These are phyloP conservation scores for Talaromyces albobiverticillius DNA, from an alignment of 2,329 filamentous ascomycete genomes.

Conservation along the genomic window DNA sequence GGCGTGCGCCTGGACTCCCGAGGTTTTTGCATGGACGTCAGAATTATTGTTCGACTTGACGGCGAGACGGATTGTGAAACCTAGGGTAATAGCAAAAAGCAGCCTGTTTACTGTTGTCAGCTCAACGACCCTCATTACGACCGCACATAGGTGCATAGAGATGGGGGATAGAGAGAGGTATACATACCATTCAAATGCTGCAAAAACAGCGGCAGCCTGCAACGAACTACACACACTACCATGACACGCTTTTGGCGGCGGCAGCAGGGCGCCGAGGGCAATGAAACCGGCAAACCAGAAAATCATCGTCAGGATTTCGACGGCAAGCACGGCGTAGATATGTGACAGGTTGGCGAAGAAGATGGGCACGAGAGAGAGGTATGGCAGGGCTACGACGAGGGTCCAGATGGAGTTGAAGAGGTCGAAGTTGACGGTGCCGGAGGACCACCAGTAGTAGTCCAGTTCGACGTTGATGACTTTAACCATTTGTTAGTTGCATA, in stretches of 20 bases:
- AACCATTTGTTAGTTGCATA: no score
- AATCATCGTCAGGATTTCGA: constrained; percentile 71
- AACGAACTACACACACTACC: constrained; percentile 60
- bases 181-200: constrained; percentile 48
- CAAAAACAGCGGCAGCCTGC: constrained; percentile 53
- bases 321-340: constrained; percentile 61
- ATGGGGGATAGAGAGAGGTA: constrained; percentile 7
- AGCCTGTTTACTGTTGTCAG: constrained; percentile 3
- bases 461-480: constrained; percentile 56
- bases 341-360: constrained; percentile 62
- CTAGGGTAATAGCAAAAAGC: constrained; percentile 14
- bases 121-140: no score
- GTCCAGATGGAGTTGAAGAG: constrained; percentile 79
- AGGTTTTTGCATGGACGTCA: constrained; percentile 5
- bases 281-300: constrained; percentile 91
- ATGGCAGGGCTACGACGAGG: constrained; percentile 63
- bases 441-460: constrained; percentile 43
- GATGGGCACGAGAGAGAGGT: constrained; percentile 66
- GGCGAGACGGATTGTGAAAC: constrained; percentile 10
- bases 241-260: constrained; percentile 6
- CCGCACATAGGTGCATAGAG: neutral
- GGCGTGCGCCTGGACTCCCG: constrained; percentile 9
- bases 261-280: constrained; percentile 65
- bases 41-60: neutral
- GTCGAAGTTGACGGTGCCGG: constrained; percentile 68